These are phyloP conservation scores for Fragilaria radians DNA, from an alignment of 108 stramenopile species.

Conservation along the genomic window DNA sequence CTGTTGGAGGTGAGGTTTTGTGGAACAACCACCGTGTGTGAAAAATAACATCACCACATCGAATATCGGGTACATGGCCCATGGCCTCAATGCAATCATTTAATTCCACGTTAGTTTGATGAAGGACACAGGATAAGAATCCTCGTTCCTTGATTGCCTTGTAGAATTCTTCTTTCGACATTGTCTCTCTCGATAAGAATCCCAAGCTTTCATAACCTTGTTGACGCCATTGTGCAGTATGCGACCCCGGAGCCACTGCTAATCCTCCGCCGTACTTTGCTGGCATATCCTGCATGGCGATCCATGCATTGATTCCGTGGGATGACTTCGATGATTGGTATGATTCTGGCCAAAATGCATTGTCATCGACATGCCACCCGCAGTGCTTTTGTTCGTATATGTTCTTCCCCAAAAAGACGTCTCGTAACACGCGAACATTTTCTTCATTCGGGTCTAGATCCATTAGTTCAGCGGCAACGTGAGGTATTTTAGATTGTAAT, in stretches of 20 bases:
- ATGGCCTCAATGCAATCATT: slow-evolving; percentile 29
- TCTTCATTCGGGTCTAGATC: neutral
- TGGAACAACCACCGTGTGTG: slow-evolving; percentile 51
- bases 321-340: neutral
- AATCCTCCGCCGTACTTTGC: slow-evolving; percentile 16
- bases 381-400: slow-evolving; percentile 16
- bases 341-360: slow-evolving; percentile 48
- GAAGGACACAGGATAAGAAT: slow-evolving; percentile 33
- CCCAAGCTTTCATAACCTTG: slow-evolving; percentile 42
- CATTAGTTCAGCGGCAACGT: slow-evolving; percentile 18
- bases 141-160: slow-evolving; percentile 11
- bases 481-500: slow-evolving; percentile 7
- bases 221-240: slow-evolving; percentile 36
- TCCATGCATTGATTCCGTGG: slow-evolving; percentile 56
- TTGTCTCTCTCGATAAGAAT: slow-evolving; percentile 27
- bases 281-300: slow-evolving; percentile 53
- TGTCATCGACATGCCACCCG: slow-evolving; percentile 65
- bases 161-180: slow-evolving; percentile 27
- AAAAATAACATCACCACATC: slow-evolving; percentile 51
- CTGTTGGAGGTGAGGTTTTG: slow-evolving; percentile 29
- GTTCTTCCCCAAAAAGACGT: slow-evolving; percentile 18
- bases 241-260: slow-evolving; percentile 40
- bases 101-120: slow-evolving; percentile 24
- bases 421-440: slow-evolving; percentile 11
- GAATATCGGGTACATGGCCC: slow-evolving; percentile 29